Conservation (phyloP, 2,329 filamentous ascomycete genomes). For the Talaromyces atroroseus region DNA sequence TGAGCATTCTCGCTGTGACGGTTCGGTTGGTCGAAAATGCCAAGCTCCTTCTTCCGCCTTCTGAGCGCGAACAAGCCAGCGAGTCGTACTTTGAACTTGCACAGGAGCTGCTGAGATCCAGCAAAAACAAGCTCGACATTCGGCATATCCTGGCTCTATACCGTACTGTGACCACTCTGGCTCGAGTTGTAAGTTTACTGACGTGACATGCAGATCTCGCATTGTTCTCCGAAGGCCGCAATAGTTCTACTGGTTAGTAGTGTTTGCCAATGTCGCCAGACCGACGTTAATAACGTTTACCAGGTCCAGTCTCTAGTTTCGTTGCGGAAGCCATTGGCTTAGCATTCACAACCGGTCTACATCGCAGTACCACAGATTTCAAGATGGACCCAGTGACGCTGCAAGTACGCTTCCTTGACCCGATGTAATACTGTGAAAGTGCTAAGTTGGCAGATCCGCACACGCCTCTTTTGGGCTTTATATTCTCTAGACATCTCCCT, state of each 20-base stretch:
- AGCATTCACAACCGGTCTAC: slow-evolving; percentile 1
- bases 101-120: not conserved
- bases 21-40: not conserved
- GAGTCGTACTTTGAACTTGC: slow-evolving; percentile 2
- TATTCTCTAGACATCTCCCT: slow-evolving; percentile 1
- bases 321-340: slow-evolving; percentile 1
- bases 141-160: slow-evolving; percentile 1
- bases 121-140: slow-evolving; percentile 1
- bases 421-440: not conserved
- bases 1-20: slow-evolving; percentile 2
- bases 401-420: not conserved
- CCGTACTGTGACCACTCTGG: not conserved
- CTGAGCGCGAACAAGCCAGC: not conserved
- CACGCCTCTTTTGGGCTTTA: slow-evolving; percentile 4
- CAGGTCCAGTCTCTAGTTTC: not conserved
- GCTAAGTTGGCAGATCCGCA: not conserved
- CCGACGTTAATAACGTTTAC: not conserved
- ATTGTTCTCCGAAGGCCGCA: not conserved
- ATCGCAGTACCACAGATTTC: slow-evolving; percentile 2
- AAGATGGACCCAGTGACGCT: slow-evolving; percentile 3
- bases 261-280: not conserved
- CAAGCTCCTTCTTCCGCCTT: not conserved
- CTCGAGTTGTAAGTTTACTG: not conserved
- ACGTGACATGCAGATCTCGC: not conserved
- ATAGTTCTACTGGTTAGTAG: not conserved